Conservation (phyloP, 2,329 filamentous ascomycete genomes). For the Penicillium brasilianum region DNA sequence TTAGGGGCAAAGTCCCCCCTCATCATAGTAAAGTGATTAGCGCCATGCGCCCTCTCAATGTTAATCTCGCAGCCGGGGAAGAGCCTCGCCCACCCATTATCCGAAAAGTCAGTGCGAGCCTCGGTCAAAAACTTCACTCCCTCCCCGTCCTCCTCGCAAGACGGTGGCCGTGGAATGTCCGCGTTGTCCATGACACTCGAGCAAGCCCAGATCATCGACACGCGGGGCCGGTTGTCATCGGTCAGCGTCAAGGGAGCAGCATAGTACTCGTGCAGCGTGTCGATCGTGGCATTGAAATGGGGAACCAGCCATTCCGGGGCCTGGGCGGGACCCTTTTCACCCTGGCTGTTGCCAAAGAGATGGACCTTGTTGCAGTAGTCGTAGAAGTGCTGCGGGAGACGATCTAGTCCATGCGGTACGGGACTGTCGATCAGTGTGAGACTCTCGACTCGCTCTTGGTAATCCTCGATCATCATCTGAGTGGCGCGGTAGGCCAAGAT, state of each 20-base stretch:
- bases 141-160: neutral
- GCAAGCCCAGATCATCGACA: slow-evolving; percentile 1
- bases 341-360: neutral
- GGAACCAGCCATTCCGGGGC: slow-evolving; percentile 23
- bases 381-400: slow-evolving; percentile 21
- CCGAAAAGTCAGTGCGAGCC: neutral
- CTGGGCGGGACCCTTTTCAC: neutral
- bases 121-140: slow-evolving; percentile 2
- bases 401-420: neutral
- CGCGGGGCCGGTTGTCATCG: neutral
- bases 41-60: neutral
- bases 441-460: slow-evolving; percentile 55
- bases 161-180: neutral
- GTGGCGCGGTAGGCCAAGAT: neutral
- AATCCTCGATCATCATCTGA: neutral
- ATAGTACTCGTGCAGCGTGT: slow-evolving; percentile 21
- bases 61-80: neutral
- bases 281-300: slow-evolving; percentile 25
- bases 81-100: neutral
- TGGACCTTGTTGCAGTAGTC: slow-evolving; percentile 25
- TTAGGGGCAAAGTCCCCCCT: neutral
- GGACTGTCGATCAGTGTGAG: slow-evolving; percentile 65
- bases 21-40: slow-evolving; percentile 1
- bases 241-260: neutral
- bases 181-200: neutral